Evolutionary conservation across 441 rosid species (phyloP).

Genomic region (Syzygium malaccense): DNA sequence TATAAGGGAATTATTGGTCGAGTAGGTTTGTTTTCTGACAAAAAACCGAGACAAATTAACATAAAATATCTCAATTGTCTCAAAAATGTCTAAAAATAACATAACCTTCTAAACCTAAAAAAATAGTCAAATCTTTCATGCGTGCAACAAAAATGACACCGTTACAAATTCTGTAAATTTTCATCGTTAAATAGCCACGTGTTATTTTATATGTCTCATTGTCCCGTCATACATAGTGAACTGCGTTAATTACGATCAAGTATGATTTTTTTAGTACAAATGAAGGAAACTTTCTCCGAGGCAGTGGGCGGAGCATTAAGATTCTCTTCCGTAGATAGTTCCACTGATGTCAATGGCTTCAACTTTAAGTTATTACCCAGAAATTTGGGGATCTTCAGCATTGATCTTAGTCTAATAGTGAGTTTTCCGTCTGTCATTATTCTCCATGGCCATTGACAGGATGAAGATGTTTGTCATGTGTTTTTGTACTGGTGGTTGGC

Average conservation of each 20-base stretch:
- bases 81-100: neutral
- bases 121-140: neutral
- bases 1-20: neutral
- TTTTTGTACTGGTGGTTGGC: neutral
- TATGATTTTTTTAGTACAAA: neutral
- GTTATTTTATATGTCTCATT: neutral
- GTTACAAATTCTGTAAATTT: neutral
- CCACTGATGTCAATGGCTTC: neutral
- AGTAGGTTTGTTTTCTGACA: neutral
- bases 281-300: neutral
- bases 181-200: neutral
- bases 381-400: neutral
- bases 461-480: neutral
- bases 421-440: neutral
- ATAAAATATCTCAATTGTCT: neutral
- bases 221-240: neutral
- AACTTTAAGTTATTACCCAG: neutral
- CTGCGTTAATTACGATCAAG: neutral
- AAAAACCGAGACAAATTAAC: neutral
- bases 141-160: neutral
- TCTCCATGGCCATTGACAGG: neutral
- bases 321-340: neutral
- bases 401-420: neutral
- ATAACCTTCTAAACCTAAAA: neutral
- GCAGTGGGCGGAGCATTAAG: neutral